Evolutionary conservation across 805 yeast species (phyloP), one percentile per base, ranked within the genome.

Genomic region (Wickerhamiella nectarea): DNA sequence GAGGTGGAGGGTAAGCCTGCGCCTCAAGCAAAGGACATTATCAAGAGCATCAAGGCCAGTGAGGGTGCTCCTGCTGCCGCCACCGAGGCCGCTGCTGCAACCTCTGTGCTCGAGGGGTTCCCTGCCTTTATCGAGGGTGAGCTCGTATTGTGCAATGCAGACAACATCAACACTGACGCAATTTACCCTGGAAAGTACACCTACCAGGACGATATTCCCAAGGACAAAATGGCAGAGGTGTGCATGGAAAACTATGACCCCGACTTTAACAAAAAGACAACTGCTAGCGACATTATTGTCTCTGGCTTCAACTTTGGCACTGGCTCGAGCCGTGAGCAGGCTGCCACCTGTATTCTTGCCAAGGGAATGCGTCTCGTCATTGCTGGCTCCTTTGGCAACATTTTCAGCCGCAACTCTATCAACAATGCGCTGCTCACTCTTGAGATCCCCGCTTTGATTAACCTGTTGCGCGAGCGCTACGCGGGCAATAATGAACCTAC

Each of bases 111-210:
- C 49, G 82, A 75, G 7, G 98, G 96, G 0, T 91, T 91, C 75
- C 99, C 99, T 33, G 78, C 74, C 51, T 69, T 74, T 28, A 82
- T 91, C 45, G 75, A 75, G 49, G 99, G 99, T 43, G 99, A 91
- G 63, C 69, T 91, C 46, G 84, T 91, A 15, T 69, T 91, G 20
- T 91, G 98, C 71, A 95, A 91, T 58, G 96, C 96, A 37, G 98
- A 91, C 64, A 66, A 66, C 51, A 59, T 91, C 64, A 91, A 91
- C 67, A 91, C 99, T 18, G 99, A 91, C 62, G 99, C 97, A 57
- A 91, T 91, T 47, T 91, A 91, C 60, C 99, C 99, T 18, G 99
- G 99, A 52, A 91, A 91, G 62, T 91, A 91, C 70, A 91, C 99
- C 8, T 91, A 91, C 66, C 97, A 91, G 67, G 99, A 91, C 62